Percentiles rank a stretch among this genome's conserved stretches.
Evolutionary conservation across 2,329 filamentous ascomycete genomes (phyloP).

Genomic region (Dothidotthia symphoricarpi): DNA sequence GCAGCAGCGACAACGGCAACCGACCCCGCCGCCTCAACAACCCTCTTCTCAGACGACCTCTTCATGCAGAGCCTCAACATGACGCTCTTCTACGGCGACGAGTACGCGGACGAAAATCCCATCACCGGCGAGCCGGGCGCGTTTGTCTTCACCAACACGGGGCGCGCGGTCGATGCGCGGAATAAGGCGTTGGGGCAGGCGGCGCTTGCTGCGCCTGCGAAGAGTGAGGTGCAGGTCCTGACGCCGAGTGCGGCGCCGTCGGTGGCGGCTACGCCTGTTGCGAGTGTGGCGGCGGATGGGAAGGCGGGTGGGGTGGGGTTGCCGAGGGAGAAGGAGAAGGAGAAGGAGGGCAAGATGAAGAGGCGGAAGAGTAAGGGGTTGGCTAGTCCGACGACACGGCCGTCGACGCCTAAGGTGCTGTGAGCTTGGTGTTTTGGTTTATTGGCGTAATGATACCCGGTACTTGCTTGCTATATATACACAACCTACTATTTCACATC

Average conservation of each 20-base stretch:
- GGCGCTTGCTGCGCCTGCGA: slow-evolving; percentile 15
- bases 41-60: slow-evolving; percentile 34
- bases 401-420: too few relatives aligned
- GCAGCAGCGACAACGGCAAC: slow-evolving; percentile 13
- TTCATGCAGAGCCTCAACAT: slow-evolving; percentile 51
- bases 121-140: slow-evolving; percentile 62
- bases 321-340: slow-evolving; percentile 27
- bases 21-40: slow-evolving; percentile 16
- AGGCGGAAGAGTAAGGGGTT: slow-evolving; percentile 42
- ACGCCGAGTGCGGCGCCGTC: slow-evolving; percentile 28
- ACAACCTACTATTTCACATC: too few relatives aligned
- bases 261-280: slow-evolving; percentile 16
- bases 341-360: slow-evolving; percentile 32
- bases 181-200: slow-evolving; percentile 38
- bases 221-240: slow-evolving; percentile 16
- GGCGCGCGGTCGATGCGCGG: slow-evolving; percentile 43
- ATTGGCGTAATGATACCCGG: too few relatives aligned
- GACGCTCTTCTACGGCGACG: slow-evolving; percentile 55
- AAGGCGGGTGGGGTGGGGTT: too few relatives aligned
- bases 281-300: slow-evolving; percentile 12
- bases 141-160: slow-evolving; percentile 56
- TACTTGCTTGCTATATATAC: too few relatives aligned
- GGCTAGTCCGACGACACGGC: slow-evolving; percentile 33
- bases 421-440: too few relatives aligned
- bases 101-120: slow-evolving; percentile 65